Evolutionary conservation across 805 yeast genomes (phyloP), one percentile per base, ranked within the genome.

Genomic region (Wickerhamiella brachini): DNA sequence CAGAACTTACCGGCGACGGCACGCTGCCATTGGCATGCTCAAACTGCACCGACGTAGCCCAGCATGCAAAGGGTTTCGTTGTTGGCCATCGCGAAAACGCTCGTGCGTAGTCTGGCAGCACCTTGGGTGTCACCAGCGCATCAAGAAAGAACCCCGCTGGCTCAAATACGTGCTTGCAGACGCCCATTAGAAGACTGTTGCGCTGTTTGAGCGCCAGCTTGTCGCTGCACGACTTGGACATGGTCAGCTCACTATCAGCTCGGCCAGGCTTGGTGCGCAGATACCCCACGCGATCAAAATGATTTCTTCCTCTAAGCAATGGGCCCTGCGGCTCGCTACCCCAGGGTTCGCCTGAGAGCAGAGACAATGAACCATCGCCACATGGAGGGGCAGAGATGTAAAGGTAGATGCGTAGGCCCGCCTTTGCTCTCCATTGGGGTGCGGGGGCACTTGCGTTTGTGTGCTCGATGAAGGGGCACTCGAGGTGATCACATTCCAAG

Each of bases 241-340:
- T 65, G 0, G 95, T 76, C 3, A 79, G 55, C 1, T 75, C 74
- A 2, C 96, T 83, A 62, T 93, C 97, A 26, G 71, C 63, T 48
- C 97, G 65, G 1, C 98, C 98, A 0, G 97, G 98, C 61, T 93
- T 90, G 0, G 97, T 89, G 55, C 98, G 71, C 1, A 90, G 88
- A 8, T 69, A 65, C 0, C 95, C 95, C 1, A 73, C 37, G 24
- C 17, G 24, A 44, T 52, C 51, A 47, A 37, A 57, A 22, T 57
- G 54, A 18, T 52, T 57, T 2, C 63, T 48, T 26, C 62, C 61
- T 2, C 62, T 46, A 18, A 57, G 24, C 47, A 44, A 29, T 2
- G 47, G 48, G 3, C 38, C 31, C 47, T 49, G 53, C 5, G 48
- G 39, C 9, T 18, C 49, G n/a, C 53, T 47, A 8, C 24, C 53